phyloP scores from a whole-genome alignment of 306 rosid species.

The Prunus mongolica region DNA sequence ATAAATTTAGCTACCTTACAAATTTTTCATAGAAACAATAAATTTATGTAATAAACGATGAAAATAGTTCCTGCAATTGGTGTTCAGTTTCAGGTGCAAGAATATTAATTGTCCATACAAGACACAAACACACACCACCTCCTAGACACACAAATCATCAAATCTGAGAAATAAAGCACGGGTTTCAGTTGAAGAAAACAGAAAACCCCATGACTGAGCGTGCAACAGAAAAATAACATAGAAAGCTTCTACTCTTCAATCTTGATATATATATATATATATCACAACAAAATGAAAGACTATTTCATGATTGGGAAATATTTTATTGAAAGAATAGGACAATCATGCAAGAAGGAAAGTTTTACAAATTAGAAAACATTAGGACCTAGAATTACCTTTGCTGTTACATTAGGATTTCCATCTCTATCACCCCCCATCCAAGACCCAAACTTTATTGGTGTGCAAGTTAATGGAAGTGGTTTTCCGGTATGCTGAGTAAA shows the following conservation, averaged over 20 bases:
- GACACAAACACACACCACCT: no score
- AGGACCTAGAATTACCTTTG: slow-evolving; percentile 51
- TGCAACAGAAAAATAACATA: no score
- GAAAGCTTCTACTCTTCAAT: no score
- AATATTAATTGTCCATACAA: no score
- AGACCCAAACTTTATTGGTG: slow-evolving; percentile 91
- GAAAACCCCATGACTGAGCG: no score
- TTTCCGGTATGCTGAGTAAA: slow-evolving; percentile 76
- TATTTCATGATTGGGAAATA: neutral
- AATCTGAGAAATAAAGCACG: no score
- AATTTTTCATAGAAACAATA: neutral
- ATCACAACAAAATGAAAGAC: neutral
- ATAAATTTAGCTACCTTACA: neutral
- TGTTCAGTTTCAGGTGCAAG: neutral
- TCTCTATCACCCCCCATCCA: slow-evolving; percentile 99
- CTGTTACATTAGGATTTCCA: slow-evolving; percentile 94
- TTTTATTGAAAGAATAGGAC: neutral
- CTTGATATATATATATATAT: no score
- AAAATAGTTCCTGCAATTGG: neutral
- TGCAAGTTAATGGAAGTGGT: slow-evolving; percentile 90
- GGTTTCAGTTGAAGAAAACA: no score
- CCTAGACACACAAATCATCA: no score
- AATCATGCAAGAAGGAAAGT: neutral
- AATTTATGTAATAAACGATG: neutral
- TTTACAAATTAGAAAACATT: neutral